Evolutionary conservation across 1,284 basidiomycete species (phyloP).

Genomic region (Melampsora larici-populina): DNA sequence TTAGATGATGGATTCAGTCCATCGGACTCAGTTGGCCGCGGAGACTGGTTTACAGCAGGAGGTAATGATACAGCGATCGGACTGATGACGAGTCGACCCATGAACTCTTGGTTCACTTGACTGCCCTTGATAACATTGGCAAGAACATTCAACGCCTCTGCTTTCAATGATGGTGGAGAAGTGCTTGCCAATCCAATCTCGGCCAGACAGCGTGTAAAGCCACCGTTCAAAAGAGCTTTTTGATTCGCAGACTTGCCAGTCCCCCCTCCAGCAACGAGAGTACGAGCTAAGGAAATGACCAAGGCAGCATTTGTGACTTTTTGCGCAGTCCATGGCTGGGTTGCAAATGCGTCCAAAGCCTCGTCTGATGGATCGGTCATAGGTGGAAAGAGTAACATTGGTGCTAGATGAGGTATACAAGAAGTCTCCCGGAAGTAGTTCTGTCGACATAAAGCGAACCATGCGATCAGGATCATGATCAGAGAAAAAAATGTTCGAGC

Average conservation of each 20-base stretch:
- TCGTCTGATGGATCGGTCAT: constrained; percentile 63
- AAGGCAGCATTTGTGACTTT: constrained; percentile 75
- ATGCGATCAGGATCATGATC: constrained; percentile 7
- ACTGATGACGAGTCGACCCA: constrained; percentile 55
- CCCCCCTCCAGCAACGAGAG: constrained; percentile 57
- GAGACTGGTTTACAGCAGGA: constrained; percentile 48
- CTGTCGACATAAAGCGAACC: constrained; percentile 57
- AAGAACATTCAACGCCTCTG: constrained; percentile 75
- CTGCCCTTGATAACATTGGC: constrained; percentile 61
- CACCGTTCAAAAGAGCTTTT: constrained; percentile 59
- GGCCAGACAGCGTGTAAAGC: constrained; percentile 75
- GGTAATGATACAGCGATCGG: constrained; percentile 47
- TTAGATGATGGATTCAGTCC: constrained; percentile 47
- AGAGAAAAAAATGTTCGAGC: constrained; percentile 46
- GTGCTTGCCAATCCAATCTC: constrained; percentile 88
- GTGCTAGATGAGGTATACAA: constrained; percentile 73
- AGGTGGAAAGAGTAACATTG: constrained; percentile 80
- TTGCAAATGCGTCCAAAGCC: constrained; percentile 83
- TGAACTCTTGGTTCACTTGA: constrained; percentile 58
- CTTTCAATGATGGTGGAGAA: constrained; percentile 79
- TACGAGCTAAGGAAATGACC: constrained; percentile 69
- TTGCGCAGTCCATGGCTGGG: constrained; percentile 94
- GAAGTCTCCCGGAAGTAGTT: constrained; percentile 95
- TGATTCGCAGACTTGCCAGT: constrained; percentile 51
- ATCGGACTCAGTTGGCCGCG: constrained; percentile 52